Conservation (phyloP, 805 yeast species). For the Kodamaea fukazawae region DNA sequence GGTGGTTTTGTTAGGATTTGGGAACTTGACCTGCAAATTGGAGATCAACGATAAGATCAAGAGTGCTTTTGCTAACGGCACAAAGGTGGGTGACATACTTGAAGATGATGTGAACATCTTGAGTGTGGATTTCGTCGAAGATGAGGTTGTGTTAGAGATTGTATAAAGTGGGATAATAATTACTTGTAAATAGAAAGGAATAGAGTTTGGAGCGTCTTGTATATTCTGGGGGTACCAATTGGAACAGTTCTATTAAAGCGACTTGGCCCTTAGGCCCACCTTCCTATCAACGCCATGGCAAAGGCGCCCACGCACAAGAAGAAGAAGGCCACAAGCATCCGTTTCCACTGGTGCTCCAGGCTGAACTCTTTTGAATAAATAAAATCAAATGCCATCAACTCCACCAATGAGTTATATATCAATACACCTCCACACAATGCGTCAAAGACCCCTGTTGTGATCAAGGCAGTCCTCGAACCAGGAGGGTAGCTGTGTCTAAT, state of each 20-base stretch:
- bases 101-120: conserved; percentile 17
- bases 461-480: conserved; percentile 54
- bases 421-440: conserved; percentile 76
- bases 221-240: too few species aligned
- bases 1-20: conserved; percentile 27
- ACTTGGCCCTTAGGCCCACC: conserved; percentile 36
- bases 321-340: conserved; percentile 23
- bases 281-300: conserved; percentile 33
- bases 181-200: conserved; percentile 1
- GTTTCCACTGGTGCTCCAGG: conserved; percentile 17
- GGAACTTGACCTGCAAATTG: conserved; percentile 20
- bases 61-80: conserved; percentile 18
- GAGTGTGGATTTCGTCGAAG: conserved; percentile 36
- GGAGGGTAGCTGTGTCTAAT: conserved; percentile 63
- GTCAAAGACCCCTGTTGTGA: conserved; percentile 72
- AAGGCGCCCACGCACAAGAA: conserved; percentile 27
- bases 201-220: too few species aligned
- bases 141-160: conserved; percentile 26
- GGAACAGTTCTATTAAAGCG: too few species aligned
- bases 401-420: conserved; percentile 74
- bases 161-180: conserved; percentile 1
- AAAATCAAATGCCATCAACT: conserved; percentile 76
- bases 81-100: conserved; percentile 23
- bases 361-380: conserved; percentile 43
- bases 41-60: conserved; percentile 20